phyloP scores from a whole-genome alignment of 202 grass and related monocot species.

The Panicum virgatum region DNA sequence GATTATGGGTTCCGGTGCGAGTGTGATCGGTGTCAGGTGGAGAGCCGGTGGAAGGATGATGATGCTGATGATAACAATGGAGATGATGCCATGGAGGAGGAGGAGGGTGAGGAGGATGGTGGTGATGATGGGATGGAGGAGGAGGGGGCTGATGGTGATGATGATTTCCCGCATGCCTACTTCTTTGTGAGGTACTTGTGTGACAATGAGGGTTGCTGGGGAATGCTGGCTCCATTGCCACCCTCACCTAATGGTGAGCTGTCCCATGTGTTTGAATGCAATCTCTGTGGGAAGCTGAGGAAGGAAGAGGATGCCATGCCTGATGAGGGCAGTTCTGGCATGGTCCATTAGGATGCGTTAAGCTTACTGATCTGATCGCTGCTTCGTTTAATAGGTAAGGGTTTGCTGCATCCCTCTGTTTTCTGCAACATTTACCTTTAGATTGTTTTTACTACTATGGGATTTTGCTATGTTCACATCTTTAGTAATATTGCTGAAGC shows the following conservation, averaged over 20 bases:
- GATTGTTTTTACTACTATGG: not conserved
- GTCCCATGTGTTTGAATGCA: conserved; percentile 81
- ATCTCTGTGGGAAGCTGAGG: conserved; percentile 69
- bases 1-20: conserved; percentile 86
- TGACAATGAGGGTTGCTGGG: conserved; percentile 62
- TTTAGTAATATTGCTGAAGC: conserved; percentile 13
- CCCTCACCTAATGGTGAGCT: conserved; percentile 47
- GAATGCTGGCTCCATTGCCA: conserved; percentile 77
- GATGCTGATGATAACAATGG: conserved; percentile 44
- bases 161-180: conserved; percentile 70
- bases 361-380: not conserved
- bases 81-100: conserved; percentile 60
- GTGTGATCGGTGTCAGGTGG: conserved; percentile 76
- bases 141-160: not conserved
- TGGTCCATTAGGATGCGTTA: conserved; percentile 35
- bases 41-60: conserved; percentile 73
- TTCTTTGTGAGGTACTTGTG: conserved; percentile 88
- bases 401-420: not conserved
- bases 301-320: conserved; percentile 42
- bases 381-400: no score
- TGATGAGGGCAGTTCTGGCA: conserved; percentile 40
- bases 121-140: no score
- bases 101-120: conserved; percentile 34
- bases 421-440: not conserved
- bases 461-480: not conserved